These are phyloP conservation scores for Candida frijolesensis DNA, from an alignment of 1,139 yeast species.

Conservation along the genomic window DNA sequence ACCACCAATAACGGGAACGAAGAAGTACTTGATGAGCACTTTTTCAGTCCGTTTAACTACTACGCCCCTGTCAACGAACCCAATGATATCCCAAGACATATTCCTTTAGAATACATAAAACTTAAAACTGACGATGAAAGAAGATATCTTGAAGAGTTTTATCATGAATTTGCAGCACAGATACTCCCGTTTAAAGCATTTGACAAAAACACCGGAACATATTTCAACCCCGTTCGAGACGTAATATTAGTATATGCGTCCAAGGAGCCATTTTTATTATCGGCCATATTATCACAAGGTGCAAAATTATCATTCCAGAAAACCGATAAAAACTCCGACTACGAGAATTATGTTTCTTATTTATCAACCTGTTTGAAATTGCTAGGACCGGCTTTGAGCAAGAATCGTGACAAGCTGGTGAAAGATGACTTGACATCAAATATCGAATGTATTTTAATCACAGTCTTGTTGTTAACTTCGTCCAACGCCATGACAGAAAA, in stretches of 20 bases:
- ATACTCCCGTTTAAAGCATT: slow-evolving; percentile 60
- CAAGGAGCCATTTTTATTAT: slow-evolving; percentile 55
- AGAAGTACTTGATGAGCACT: slow-evolving; percentile 8
- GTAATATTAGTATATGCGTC: slow-evolving; percentile 56
- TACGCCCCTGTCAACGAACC: slow-evolving; percentile 1
- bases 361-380: slow-evolving; percentile 57
- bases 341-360: slow-evolving; percentile 56
- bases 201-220: slow-evolving; percentile 23
- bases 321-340: slow-evolving; percentile 35
- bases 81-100: slow-evolving; percentile 24
- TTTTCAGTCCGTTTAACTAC: slow-evolving; percentile 10
- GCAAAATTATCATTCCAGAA: slow-evolving; percentile 47
- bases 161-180: slow-evolving; percentile 52
- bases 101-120: slow-evolving; percentile 25
- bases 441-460: slow-evolving; percentile 63
- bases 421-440: slow-evolving; percentile 38
- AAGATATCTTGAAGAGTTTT: slow-evolving; percentile 52
- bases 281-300: slow-evolving; percentile 69
- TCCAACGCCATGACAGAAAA: slow-evolving; percentile 63
- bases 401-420: slow-evolving; percentile 22
- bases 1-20: background rate
- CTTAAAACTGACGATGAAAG: slow-evolving; percentile 40
- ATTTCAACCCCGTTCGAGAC: slow-evolving; percentile 59
- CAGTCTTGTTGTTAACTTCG: slow-evolving; percentile 62
- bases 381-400: slow-evolving; percentile 40